Conservation (phyloP, 306 rosid genomes). For the Fragaria iinumae region DNA sequence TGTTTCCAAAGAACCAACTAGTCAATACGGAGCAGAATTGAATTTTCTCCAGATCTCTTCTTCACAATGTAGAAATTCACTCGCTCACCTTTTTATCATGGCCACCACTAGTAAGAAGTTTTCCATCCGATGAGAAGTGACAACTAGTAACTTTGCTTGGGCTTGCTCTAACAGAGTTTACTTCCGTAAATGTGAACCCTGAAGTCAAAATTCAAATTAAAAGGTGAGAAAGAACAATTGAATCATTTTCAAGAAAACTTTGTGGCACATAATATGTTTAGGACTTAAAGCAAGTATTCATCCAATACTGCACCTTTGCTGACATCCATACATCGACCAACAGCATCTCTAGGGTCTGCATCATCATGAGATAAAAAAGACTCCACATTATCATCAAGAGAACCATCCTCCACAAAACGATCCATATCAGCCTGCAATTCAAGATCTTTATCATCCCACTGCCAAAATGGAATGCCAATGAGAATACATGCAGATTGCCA, state of each 20-base stretch:
- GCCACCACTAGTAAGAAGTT: conserved; percentile 93
- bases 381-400: conserved; percentile 95
- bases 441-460: conserved; percentile 99
- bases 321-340: conserved; percentile 92
- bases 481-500: conserved; percentile 55
- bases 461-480: conserved; percentile 95
- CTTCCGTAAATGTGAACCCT: conserved; percentile 82
- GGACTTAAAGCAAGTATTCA: conserved; percentile 5
- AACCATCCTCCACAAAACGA: conserved; percentile 92
- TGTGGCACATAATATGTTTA: conserved; percentile 2
- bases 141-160: conserved; percentile 75
- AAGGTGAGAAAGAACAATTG: not conserved
- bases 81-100: conserved; percentile 87
- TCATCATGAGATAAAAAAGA: conserved; percentile 98
- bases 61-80: conserved; percentile 1
- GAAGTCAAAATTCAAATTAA: conserved; percentile 32
- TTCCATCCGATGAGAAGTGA: conserved; percentile 98
- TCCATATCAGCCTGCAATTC: conserved; percentile 99
- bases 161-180: conserved; percentile 73
- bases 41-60: conserved; percentile 1
- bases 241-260: conserved; percentile 17
- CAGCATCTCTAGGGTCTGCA: conserved; percentile 86
- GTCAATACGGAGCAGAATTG: not conserved
- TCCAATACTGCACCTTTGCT: conserved; percentile 78
- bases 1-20: conserved; percentile 18